phyloP scores from a whole-genome alignment of 805 yeast genomes.

The Jamesozyma piceae region DNA sequence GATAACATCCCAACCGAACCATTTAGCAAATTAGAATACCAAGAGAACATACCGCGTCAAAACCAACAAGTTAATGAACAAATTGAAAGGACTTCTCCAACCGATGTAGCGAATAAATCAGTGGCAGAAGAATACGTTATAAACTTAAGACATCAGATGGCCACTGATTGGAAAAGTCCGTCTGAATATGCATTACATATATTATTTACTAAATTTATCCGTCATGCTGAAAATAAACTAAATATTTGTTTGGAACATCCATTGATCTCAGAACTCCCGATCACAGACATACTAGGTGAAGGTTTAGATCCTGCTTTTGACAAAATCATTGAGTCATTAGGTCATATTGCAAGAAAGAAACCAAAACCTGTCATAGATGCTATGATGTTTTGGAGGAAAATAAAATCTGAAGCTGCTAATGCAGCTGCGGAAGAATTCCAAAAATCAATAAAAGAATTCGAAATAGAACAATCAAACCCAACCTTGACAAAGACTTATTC shows the following conservation, averaged over 20 bases:
- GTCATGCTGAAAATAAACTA: slow-evolving; percentile 83
- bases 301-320: slow-evolving; percentile 86
- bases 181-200: slow-evolving; percentile 91
- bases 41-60: background rate
- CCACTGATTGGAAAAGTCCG: slow-evolving; percentile 56
- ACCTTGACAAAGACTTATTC: slow-evolving; percentile 2
- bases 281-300: slow-evolving; percentile 66
- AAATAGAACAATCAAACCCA: slow-evolving; percentile 12
- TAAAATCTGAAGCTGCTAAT: slow-evolving; percentile 79
- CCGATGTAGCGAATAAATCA: slow-evolving; percentile 11
- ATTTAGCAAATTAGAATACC: background rate
- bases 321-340: slow-evolving; percentile 73
- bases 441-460: slow-evolving; percentile 32
- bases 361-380: slow-evolving; percentile 96
- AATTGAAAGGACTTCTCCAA: slow-evolving; percentile 4
- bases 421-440: slow-evolving; percentile 48
- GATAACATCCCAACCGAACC: background rate
- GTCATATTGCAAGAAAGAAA: slow-evolving; percentile 79
- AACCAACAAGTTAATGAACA: background rate
- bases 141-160: slow-evolving; percentile 31
- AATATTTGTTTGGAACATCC: slow-evolving; percentile 61
- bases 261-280: slow-evolving; percentile 61
- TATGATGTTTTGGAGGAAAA: slow-evolving; percentile 96
- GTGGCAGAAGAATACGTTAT: slow-evolving; percentile 21
- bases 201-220: slow-evolving; percentile 87